phyloP scores from a whole-genome alignment of 441 rosid genomes.

The Populus hybrid region DNA sequence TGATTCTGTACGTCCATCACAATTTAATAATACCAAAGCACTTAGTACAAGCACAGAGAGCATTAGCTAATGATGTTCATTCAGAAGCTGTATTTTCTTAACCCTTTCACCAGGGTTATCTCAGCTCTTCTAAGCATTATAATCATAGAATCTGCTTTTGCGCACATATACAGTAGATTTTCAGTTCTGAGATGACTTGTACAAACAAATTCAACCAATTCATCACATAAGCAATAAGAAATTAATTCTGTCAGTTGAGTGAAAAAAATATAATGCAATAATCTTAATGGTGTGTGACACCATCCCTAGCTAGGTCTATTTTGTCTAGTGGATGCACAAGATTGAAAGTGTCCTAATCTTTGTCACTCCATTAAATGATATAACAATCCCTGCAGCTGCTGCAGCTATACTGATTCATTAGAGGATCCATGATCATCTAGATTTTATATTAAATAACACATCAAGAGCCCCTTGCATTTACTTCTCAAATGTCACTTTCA shows the following conservation, averaged over 20 bases:
- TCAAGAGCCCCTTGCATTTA: background rate
- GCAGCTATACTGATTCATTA: background rate
- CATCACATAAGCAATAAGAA: background rate
- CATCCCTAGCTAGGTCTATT: background rate
- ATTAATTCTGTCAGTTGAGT: background rate
- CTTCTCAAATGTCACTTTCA: background rate
- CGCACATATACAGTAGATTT: background rate
- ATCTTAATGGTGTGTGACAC: background rate
- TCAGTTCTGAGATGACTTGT: background rate
- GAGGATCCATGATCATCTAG: background rate
- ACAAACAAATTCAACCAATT: background rate
- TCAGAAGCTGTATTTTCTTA: conserved; percentile 5
- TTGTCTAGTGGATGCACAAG: background rate
- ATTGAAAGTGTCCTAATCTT: background rate
- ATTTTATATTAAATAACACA: background rate
- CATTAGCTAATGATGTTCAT: background rate
- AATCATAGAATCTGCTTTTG: background rate
- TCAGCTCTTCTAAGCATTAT: conserved; percentile 6
- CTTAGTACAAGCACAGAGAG: background rate
- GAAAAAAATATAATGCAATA: background rate
- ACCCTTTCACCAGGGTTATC: background rate
- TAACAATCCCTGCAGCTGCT: background rate
- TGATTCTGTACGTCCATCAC: background rate
- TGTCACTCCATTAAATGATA: background rate
- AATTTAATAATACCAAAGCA: background rate